Evolutionary conservation across 208 protist species (phyloP), one percentile per base, ranked within the genome.

Genomic region (Blastocrithidia nonstop): DNA sequence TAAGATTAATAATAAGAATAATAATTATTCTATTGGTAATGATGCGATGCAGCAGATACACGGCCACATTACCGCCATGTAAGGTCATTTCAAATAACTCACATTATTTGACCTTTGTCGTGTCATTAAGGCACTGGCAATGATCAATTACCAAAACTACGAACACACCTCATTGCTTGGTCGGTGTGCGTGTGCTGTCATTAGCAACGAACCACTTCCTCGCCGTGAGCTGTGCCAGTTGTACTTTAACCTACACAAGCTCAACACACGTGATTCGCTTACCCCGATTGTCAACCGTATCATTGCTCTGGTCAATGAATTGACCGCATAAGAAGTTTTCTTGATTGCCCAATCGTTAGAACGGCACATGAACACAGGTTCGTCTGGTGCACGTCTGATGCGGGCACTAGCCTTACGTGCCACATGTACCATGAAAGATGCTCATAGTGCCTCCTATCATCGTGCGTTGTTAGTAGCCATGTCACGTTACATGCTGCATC

Each of bases 201-300:
- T 66, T 7, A 35, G 11, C 11, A 11, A 35, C 11, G 11, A 26
- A 3, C 57, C 71, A 24, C 38, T 88, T 7, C 54, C 57, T 3
- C 27, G 22, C 1, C 47, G 32, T 0, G 76, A 88, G 21, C 40
- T 75, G 9, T 83, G 77, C 49, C 45, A 55, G 16, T 62, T 86
- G 4, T 86, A 76, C 44, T 77, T 69, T 46, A 88, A 86, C 47
- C 60, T 93, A 11, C 64, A 69, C 35, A 80, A 66, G 36, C 55
- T 93, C 23, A 45, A 74, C 42, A 80, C 60, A 7, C 62, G 75
- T 19, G 84, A 93, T 52, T 93, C 84, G 0, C 58, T 85, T 20
- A 56, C 67, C 26, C 51, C 84, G 5, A 61, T 93, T 46, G 71
- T 81, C 2, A 80, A 85, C 32, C 68, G 51, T 32, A 61, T 93